These are phyloP conservation scores for Claviceps citrina DNA, from an alignment of 2,329 filamentous ascomycete species.

Conservation along the genomic window DNA sequence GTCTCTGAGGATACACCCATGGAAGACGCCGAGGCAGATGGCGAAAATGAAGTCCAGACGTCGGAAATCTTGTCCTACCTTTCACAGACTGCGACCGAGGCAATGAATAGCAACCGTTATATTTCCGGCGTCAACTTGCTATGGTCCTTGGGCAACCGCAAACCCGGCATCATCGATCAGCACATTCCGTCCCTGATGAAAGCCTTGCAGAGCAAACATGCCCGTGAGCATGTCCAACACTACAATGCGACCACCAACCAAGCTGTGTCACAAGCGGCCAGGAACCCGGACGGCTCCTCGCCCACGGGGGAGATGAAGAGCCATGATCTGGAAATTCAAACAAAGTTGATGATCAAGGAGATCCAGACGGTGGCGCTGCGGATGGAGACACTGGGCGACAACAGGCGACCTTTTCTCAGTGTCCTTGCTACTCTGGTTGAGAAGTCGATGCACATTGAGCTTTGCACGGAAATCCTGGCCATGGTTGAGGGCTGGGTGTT, in stretches of 20 bases:
- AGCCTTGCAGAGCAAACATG: conserved; percentile 77
- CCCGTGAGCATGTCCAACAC: conserved; percentile 78
- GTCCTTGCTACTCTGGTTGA: conserved; percentile 90
- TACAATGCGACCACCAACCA: conserved; percentile 45
- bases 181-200: conserved; percentile 87
- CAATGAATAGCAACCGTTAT: conserved; percentile 65
- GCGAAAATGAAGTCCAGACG: conserved; percentile 62
- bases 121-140: conserved; percentile 82
- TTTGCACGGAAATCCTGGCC: conserved; percentile 83
- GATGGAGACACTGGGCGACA: conserved; percentile 85
- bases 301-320: conserved; percentile 44
- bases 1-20: conserved; percentile 63
- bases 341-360: conserved; percentile 81
- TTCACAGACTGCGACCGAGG: conserved; percentile 74
- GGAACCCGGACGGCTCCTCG: conserved; percentile 38
- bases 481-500: conserved; percentile 98
- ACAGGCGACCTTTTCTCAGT: conserved; percentile 82
- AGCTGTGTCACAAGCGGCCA: conserved; percentile 25
- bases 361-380: conserved; percentile 83
- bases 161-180: conserved; percentile 73
- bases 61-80: conserved; percentile 79
- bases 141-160: conserved; percentile 78
- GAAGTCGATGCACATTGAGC: conserved; percentile 70
- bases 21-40: conserved; percentile 68
- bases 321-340: conserved; percentile 77